These are phyloP conservation scores for Gautieria morchelliformis DNA, from an alignment of 768 basidiomycete genomes.

Conservation along the genomic window DNA sequence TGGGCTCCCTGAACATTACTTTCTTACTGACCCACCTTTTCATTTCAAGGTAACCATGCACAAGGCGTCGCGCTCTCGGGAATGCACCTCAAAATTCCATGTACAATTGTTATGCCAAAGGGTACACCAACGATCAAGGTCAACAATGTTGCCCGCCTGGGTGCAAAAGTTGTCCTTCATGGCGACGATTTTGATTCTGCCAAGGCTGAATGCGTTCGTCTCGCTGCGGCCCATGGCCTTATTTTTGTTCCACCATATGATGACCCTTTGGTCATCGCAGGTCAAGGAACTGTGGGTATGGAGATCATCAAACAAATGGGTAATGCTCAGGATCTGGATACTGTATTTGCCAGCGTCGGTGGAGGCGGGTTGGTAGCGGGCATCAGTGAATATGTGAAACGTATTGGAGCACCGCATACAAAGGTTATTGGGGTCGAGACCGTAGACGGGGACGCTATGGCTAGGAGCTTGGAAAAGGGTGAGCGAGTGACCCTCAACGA, in stretches of 20 bases:
- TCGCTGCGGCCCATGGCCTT: constrained; percentile 67
- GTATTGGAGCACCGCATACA: constrained; percentile 77
- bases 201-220: constrained; percentile 84
- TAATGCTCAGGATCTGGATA: constrained; percentile 67
- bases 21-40: background rate
- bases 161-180: constrained; percentile 88
- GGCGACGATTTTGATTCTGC: constrained; percentile 94
- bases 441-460: constrained; percentile 91
- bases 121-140: constrained; percentile 96
- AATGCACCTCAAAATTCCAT: constrained; percentile 74
- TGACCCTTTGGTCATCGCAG: constrained; percentile 92
- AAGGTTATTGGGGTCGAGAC: constrained; percentile 91
- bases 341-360: constrained; percentile 84
- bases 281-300: constrained; percentile 91
- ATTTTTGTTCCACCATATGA: constrained; percentile 96
- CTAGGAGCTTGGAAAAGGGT: constrained; percentile 67
- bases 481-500: constrained; percentile 77
- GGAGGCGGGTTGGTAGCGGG: constrained; percentile 93
- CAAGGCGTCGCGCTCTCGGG: constrained; percentile 98
- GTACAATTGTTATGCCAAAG: constrained; percentile 98
- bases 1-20: background rate
- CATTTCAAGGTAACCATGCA: constrained; percentile 81
- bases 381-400: constrained; percentile 83
- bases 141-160: constrained; percentile 86
- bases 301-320: constrained; percentile 88